Percentiles rank a stretch among this genome's conserved stretches.
phyloP scores from a whole-genome alignment of 495 filamentous ascomycete genomes.

The Penicillium fimorum region DNA sequence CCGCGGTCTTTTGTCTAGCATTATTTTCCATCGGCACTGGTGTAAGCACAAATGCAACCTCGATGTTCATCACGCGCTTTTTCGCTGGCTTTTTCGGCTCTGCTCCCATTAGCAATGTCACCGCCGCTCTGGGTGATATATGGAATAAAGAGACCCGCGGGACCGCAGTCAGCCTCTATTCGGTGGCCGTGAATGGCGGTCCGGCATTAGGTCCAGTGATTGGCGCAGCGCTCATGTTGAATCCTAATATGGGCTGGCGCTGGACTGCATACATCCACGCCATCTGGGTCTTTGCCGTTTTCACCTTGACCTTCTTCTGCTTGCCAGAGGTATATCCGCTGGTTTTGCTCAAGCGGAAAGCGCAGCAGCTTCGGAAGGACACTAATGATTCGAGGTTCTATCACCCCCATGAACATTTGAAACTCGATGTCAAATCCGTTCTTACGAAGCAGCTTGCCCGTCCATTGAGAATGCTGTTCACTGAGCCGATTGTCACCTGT shows the following conservation, averaged over 20 bases:
- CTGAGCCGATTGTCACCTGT: conserved; percentile 41
- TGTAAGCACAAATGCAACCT: conserved; percentile 30
- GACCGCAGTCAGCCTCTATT: conserved; percentile 43
- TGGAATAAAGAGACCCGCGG: conserved; percentile 35
- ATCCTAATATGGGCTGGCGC: conserved; percentile 41
- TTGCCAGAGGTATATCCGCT: conserved; percentile 35
- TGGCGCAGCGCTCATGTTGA: conserved; percentile 42
- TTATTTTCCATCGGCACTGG: conserved; percentile 47
- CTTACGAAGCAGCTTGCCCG: conserved; percentile 36
- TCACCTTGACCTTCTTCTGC: conserved; percentile 27
- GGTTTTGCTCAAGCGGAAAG: conserved; percentile 34
- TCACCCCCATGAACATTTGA: conserved; percentile 42
- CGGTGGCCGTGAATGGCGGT: conserved; percentile 41
- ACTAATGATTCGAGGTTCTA: conserved; percentile 36
- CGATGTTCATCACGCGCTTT: conserved; percentile 45
- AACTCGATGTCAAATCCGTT: conserved; percentile 31
- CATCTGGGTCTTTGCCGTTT: conserved; percentile 30
- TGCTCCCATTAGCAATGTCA: conserved; percentile 45
- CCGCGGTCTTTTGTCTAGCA: conserved; percentile 43
- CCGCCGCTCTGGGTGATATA: conserved; percentile 51
- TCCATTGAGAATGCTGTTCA: conserved; percentile 39
- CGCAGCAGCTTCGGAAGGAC: conserved; percentile 28
- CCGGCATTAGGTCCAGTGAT: conserved; percentile 48
- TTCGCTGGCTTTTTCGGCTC: conserved; percentile 50
- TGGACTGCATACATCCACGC: conserved; percentile 42